Evolutionary conservation across 1,139 yeast species (phyloP), one percentile per base, ranked within the genome.

Genomic region (Hemisphaericaspora xylanilytica): DNA sequence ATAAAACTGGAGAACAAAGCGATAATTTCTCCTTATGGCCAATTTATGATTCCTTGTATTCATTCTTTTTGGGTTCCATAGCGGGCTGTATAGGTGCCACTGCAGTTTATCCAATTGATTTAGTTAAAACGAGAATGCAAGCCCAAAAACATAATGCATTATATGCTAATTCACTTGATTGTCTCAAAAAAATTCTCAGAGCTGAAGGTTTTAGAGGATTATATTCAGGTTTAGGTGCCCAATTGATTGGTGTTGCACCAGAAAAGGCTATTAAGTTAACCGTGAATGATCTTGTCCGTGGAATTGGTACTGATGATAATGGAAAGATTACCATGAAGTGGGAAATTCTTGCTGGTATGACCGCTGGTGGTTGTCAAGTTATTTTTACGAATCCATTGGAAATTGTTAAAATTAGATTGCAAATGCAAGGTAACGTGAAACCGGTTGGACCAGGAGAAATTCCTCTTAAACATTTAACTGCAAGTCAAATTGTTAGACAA

Each of bases 51-150:
- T 87, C 96, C 3, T 74, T 83, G 39, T 88, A 90, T 65, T 89
- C 95, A 45, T 92, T 92, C 63, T 70, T 86, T 36, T 70, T 92
- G 46, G 98, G 98, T 21, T 89, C 97, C 3, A 74, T 90, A 39
- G 97, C 98, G 26, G 98, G 98, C 44, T 95, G 97, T 56, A 82
- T 92, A 63, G 98, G 98, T 50, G 97, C 98, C 18, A 87, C 97
- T 8, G 89, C 85, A n/a, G 98, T 92, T 33, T 92, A 92, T 59
- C 98, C 98, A 32, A 92, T 92, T 52, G 98, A 92, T 66, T 74
- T 92, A 61, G 92, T 92, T 49, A 92, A 92, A 69, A 92, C 98
- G 3, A 80, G 97, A 62, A 88, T 92, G 96, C 98, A 92, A 66
- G 95, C 95, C 47, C 97, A 92, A 67, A 80, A 89, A 51, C 77